These are phyloP conservation scores for Articulospora tetracladia DNA, from an alignment of 495 filamentous ascomycete species.

Conservation along the genomic window DNA sequence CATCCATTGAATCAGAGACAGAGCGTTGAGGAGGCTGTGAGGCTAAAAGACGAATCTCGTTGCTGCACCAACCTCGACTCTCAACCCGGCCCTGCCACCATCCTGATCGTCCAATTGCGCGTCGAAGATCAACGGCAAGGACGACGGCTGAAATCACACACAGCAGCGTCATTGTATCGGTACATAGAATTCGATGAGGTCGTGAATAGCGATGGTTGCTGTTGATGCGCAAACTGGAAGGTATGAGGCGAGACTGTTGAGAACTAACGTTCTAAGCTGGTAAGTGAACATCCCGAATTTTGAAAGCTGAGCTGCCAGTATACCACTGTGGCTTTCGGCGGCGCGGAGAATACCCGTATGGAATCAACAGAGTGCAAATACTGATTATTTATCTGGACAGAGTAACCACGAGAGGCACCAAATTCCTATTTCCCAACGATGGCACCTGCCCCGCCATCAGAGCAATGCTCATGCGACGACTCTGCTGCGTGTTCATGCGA, in stretches of 20 bases:
- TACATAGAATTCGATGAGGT: not conserved
- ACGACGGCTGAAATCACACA: not conserved
- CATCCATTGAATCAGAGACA: no score
- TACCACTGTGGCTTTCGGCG: no score
- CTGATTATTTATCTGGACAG: not conserved
- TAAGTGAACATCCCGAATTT: not conserved
- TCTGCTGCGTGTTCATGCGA: not conserved
- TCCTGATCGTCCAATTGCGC: not conserved
- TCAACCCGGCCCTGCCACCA: not conserved
- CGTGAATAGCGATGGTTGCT: not conserved
- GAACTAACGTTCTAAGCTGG: not conserved
- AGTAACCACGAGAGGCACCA: not conserved
- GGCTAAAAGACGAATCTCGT: not conserved
- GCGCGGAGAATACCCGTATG: no score
- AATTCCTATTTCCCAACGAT: not conserved
- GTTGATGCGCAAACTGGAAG: not conserved
- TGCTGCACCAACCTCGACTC: not conserved
- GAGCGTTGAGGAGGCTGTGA: no score
- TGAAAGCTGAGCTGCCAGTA: not conserved
- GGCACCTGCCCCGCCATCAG: not conserved
- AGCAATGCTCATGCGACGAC: not conserved
- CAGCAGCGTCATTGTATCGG: not conserved
- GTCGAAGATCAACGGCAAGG: not conserved
- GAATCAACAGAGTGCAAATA: no score
- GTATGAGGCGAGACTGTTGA: not conserved